Evolutionary conservation across 1,284 basidiomycete genomes (phyloP).

Genomic region (Cryptococcus sp.): DNA sequence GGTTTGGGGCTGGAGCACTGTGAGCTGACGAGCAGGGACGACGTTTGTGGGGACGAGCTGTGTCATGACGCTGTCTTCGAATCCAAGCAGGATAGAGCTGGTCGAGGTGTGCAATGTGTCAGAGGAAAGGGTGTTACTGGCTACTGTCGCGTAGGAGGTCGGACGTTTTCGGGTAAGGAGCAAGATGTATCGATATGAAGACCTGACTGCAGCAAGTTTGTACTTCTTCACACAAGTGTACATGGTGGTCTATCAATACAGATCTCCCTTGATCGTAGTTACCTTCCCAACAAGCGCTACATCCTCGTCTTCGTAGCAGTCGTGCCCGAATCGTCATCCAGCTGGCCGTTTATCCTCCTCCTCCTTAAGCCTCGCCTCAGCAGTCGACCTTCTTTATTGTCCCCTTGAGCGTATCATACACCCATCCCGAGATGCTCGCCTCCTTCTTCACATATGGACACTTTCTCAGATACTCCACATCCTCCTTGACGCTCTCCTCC

Average conservation of each 20-base stretch:
- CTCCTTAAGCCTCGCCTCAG: background rate
- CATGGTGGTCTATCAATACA: no score
- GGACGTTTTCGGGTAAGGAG: no score
- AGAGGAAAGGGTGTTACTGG: slow-evolving; percentile 45
- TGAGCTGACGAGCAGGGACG: slow-evolving; percentile 27
- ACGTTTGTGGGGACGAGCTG: slow-evolving; percentile 49
- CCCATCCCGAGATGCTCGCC: slow-evolving; percentile 13
- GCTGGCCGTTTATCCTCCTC: no score
- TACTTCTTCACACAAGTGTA: no score
- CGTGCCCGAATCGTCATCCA: no score
- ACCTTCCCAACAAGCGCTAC: no score
- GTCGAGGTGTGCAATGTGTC: slow-evolving; percentile 43
- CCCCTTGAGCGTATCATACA: slow-evolving; percentile 13
- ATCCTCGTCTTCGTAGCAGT: no score
- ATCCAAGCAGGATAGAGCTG: slow-evolving; percentile 42
- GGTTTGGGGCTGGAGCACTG: background rate
- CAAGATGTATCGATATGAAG: no score
- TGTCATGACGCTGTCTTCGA: slow-evolving; percentile 41
- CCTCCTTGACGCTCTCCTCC: slow-evolving; percentile 10
- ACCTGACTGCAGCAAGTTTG: no score
- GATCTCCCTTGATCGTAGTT: no score
- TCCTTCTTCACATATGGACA: slow-evolving; percentile 10
- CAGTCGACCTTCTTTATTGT: slow-evolving; percentile 10
- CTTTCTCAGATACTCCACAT: slow-evolving; percentile 12
- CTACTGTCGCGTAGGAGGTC: slow-evolving; percentile 30